phyloP scores from a whole-genome alignment of 1,284 basidiomycete species.

The Fomitopsis palustris region DNA sequence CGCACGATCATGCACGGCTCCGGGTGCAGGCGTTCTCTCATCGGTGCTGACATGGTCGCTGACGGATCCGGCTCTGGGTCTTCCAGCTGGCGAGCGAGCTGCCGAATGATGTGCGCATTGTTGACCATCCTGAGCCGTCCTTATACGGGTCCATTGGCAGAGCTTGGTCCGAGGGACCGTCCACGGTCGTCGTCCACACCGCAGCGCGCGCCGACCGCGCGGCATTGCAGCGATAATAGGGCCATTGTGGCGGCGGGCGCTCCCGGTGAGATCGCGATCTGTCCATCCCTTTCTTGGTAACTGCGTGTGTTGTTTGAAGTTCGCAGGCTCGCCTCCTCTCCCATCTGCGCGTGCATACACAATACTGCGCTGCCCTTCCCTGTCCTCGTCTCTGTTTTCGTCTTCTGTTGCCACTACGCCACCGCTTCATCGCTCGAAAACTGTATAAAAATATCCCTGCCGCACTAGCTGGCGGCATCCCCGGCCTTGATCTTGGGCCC shows the following conservation, averaged over 20 bases:
- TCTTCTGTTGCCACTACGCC: not conserved
- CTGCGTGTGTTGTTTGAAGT: slow-evolving; percentile 3
- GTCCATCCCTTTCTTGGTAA: not conserved
- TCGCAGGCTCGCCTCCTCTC: not conserved
- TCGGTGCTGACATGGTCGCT: slow-evolving; percentile 15
- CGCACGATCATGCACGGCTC: slow-evolving; percentile 63
- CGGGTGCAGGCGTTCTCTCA: slow-evolving; percentile 36
- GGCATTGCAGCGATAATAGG: not conserved
- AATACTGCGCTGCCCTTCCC: not conserved
- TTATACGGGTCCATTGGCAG: slow-evolving; percentile 6
- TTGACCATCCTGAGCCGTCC: slow-evolving; percentile 41
- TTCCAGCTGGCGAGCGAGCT: slow-evolving; percentile 33
- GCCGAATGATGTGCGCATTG: slow-evolving; percentile 46
- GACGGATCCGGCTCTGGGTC: slow-evolving; percentile 11
- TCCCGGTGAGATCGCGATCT: not conserved
- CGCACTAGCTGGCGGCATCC: not conserved
- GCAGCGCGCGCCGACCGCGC: not conserved
- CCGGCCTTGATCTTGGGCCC: not conserved
- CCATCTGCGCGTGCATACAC: not conserved
- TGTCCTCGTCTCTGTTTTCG: not conserved
- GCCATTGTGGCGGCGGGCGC: slow-evolving; percentile 1
- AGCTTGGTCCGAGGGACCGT: not conserved
- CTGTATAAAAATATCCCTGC: not conserved
- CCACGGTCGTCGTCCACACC: not conserved
- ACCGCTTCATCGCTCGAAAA: not conserved